Percentiles rank a stretch among this genome's conserved stretches.
These are phyloP conservation scores for Trichosanthes truncata DNA, from an alignment of 306 rosid genomes.

Conservation along the genomic window DNA sequence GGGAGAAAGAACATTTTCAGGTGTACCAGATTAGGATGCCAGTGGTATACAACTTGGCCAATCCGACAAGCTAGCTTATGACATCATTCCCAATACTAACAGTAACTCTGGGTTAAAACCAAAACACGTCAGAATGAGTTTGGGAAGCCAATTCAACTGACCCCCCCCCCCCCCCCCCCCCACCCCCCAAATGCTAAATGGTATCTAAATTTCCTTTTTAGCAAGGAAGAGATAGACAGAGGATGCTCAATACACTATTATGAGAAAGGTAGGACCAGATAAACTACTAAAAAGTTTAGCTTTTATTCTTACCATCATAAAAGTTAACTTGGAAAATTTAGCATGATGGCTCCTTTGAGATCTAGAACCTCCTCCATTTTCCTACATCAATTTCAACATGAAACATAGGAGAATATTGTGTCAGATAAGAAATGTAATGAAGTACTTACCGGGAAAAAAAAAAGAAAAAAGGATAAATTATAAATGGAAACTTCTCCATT, in stretches of 20 bases:
- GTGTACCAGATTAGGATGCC: constrained; percentile 3
- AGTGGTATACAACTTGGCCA: not conserved
- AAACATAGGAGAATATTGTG: not conserved
- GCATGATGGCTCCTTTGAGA: constrained; percentile 1
- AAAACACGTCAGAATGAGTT: not conserved
- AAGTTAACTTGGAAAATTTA: not conserved
- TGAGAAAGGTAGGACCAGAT: constrained; percentile 5
- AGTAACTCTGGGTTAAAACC: not conserved
- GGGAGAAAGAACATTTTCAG: not conserved
- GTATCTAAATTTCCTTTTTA: not conserved
- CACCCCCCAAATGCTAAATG: not conserved
- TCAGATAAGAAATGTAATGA: not conserved
- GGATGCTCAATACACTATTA: not conserved
- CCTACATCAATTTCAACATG: not conserved
- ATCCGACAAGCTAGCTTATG: not conserved
- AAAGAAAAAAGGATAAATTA: not conserved
- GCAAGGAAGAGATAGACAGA: not conserved
- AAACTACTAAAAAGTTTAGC: not conserved
- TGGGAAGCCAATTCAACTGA: not conserved
- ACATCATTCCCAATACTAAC: not conserved
- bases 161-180: not conserved
- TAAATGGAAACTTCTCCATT: not conserved
- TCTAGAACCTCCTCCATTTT: constrained; percentile 2
- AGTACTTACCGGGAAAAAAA: not conserved
- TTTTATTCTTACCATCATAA: constrained; percentile 10